Base-by-base conservation (phyloP, 768 basidiomycete genomes). In the Epithele typhae region DNA sequence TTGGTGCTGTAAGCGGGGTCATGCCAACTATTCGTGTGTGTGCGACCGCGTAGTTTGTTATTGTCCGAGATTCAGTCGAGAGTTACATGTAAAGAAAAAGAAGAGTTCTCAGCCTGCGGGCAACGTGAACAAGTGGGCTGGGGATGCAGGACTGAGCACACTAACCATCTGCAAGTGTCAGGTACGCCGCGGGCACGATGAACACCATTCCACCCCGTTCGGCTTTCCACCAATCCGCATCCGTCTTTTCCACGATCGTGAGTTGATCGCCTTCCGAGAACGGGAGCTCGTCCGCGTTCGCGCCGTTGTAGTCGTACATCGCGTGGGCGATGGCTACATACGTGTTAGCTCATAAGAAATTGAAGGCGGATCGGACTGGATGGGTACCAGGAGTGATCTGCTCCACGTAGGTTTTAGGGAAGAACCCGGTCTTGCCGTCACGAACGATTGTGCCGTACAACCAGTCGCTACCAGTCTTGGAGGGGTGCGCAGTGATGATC, bases 171-270 rank as follows among this genome's bases (percentile, higher is more conserved):
- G 75, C 73, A 57, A 83, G 65, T 67, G 95, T 88, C 63, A 99
- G 64, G 65, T 98, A 98, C 17, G 84, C 81, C 21, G 93, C 92
- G 43, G 96, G 96, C 4, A 93, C 92, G 60, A 93, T 82, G 69
- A 87, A 89, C 43, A 96, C 82, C 51, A 83, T 66, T 18, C 95
- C 95, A 39, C 77, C 81, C 59, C 79, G 78, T 69, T 97, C 94
- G 32, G 85, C 87, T 71, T 94, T 97, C 91, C 91, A 98, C 96
- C 96, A 98, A 58, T 90, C 88, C 43, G 71, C 74, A 55, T 97
- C 96, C 44, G 77, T 77, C 38, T 68, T 78, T 60, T 99, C 96
- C 47, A 97, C 76, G 52, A 99, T 81, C 7, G 73, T 72, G 32
- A 97, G 68, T 25, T 67, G 62, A 46, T 95, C 89, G 48, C 89